Percentiles rank a stretch among this genome's conserved stretches.
Evolutionary conservation across 495 filamentous ascomycete species (phyloP).

Genomic region (Penicillium lagena): DNA sequence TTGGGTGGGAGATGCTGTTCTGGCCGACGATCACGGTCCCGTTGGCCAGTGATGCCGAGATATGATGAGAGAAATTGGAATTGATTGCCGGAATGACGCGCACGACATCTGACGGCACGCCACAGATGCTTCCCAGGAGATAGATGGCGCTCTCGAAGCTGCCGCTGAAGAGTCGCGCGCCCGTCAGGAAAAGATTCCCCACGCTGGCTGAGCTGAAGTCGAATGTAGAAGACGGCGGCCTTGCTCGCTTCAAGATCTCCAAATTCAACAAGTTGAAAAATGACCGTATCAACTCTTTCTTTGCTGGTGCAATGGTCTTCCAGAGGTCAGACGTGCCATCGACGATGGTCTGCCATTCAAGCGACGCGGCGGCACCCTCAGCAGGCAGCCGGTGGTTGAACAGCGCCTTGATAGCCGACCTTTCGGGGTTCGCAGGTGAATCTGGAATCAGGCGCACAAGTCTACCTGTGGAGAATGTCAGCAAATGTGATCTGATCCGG

Average conservation of each 20-base stretch:
- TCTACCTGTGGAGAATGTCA: slow-evolving; percentile 48
- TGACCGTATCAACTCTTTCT: slow-evolving; percentile 85
- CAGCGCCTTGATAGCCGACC: slow-evolving; percentile 64
- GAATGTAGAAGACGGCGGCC: slow-evolving; percentile 70
- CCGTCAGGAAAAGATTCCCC: slow-evolving; percentile 90
- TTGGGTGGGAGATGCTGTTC: slow-evolving; percentile 87
- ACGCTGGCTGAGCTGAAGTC: slow-evolving; percentile 84
- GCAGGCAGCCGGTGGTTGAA: slow-evolving; percentile 80
- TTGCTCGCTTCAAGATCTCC: slow-evolving; percentile 81
- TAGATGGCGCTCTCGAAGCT: slow-evolving; percentile 79
- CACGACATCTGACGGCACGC: slow-evolving; percentile 61
- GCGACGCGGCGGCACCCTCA: slow-evolving; percentile 28
- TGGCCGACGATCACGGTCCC: slow-evolving; percentile 82
- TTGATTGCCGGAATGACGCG: slow-evolving; percentile 85
- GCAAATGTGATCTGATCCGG: background rate
- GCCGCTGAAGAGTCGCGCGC: slow-evolving; percentile 74
- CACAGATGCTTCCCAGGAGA: slow-evolving; percentile 72
- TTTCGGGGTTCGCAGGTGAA: slow-evolving; percentile 52
- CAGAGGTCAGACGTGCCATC: slow-evolving; percentile 73
- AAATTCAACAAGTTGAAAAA: slow-evolving; percentile 83
- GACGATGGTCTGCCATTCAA: slow-evolving; percentile 86
- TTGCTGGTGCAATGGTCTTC: slow-evolving; percentile 68
- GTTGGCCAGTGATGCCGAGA: slow-evolving; percentile 72
- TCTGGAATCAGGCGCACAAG: slow-evolving; percentile 85
- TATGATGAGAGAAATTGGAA: slow-evolving; percentile 90